phyloP scores from a whole-genome alignment of 2,329 filamentous ascomycete species.

The Ascochyta viciae-villosae region DNA sequence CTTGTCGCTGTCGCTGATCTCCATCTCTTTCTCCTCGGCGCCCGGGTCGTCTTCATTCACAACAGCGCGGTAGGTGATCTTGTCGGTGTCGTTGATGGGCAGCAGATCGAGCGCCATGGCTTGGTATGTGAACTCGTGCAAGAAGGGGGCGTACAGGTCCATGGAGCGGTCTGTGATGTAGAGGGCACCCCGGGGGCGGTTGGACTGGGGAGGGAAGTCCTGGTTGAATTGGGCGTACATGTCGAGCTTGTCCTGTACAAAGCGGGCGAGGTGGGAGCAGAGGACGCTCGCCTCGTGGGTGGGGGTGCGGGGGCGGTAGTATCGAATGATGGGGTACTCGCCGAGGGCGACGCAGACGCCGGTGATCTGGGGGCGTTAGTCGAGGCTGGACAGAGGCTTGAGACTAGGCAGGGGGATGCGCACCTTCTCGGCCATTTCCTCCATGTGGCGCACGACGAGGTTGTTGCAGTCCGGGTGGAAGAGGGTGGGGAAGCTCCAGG shows the following conservation, averaged over 20 bases:
- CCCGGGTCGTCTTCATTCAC: constrained; percentile 76
- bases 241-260: constrained; percentile 91
- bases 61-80: constrained; percentile 81
- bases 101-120: constrained; percentile 96
- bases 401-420: not conserved
- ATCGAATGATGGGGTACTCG: constrained; percentile 92
- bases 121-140: constrained; percentile 98
- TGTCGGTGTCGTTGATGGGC: constrained; percentile 86
- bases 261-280: constrained; percentile 85
- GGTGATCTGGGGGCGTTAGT: constrained; percentile 67
- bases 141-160: constrained; percentile 84
- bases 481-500: constrained; percentile 92
- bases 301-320: constrained; percentile 78
- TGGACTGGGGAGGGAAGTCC: constrained; percentile 81
- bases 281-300: constrained; percentile 88
- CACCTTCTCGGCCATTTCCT: constrained; percentile 87
- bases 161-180: constrained; percentile 91
- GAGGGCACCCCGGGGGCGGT: constrained; percentile 80
- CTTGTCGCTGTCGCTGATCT: constrained; percentile 87
- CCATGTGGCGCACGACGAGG: constrained; percentile 82
- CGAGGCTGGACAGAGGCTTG: not conserved
- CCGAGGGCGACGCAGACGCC: constrained; percentile 90
- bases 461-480: constrained; percentile 91
- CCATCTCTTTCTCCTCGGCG: constrained; percentile 86
- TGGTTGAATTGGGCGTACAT: constrained; percentile 83